These are phyloP conservation scores for Fibroporia radiculosa DNA, from an alignment of 768 basidiomycete genomes.

Conservation along the genomic window DNA sequence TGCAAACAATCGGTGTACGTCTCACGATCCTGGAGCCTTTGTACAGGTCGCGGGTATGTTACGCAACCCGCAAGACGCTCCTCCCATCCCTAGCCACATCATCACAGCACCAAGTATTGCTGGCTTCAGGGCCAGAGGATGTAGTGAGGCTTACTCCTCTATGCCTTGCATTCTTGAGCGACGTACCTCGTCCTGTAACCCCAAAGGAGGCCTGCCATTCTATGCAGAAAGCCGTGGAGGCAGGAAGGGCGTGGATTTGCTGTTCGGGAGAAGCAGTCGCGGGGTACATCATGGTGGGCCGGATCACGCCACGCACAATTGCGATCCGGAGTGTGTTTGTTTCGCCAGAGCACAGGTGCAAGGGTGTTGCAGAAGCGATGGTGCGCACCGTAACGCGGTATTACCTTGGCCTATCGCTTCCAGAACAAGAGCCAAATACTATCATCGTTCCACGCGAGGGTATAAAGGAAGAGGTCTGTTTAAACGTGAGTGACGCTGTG, in stretches of 20 bases:
- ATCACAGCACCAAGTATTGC: neutral
- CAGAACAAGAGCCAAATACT: constrained; percentile 4
- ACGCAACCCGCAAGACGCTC: neutral
- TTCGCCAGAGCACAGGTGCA: constrained; percentile 8
- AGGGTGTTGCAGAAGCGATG: constrained; percentile 15
- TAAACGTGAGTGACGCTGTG: constrained; percentile 1
- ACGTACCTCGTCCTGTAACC: neutral
- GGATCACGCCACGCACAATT: constrained; percentile 11
- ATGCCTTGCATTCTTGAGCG: neutral
- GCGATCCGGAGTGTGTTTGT: constrained; percentile 16
- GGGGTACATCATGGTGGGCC: constrained; percentile 10
- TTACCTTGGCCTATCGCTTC: constrained; percentile 12
- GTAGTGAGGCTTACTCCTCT: neutral
- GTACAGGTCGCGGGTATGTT: neutral
- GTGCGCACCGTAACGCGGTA: constrained; percentile 10
- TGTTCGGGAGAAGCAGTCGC: neutral
- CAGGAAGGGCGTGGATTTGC: neutral
- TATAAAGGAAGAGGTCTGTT: neutral
- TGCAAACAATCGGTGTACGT: neutral
- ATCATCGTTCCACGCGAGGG: too few species aligned
- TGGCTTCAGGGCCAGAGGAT: neutral
- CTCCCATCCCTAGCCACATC: neutral
- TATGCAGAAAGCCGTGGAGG: neutral
- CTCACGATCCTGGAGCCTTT: neutral
- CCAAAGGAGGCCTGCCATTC: neutral